Evolutionary conservation across 306 rosid genomes (phyloP), one percentile per base, ranked within the genome.

Genomic region (Pyrus bretschneideri): DNA sequence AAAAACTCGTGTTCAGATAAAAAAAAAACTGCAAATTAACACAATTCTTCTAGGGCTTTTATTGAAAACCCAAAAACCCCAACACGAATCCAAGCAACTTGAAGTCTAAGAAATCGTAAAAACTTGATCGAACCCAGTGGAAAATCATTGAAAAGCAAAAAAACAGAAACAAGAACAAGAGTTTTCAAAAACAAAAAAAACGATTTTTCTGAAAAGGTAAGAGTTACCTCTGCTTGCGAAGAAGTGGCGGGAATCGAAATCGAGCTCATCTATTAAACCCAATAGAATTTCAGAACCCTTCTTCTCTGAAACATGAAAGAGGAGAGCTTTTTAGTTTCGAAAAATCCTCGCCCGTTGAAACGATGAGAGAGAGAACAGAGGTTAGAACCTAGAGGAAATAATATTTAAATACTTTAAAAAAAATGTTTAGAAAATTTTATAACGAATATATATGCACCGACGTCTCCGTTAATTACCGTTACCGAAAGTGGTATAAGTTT

Each of bases 331-430:
- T 57, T 81, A 76, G 88, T 88, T 95, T 91, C 95, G 94, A 90
- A 92, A 92, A 95, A 89, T 84, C 93, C 87, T 92, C 93, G 98
- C 97, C 95, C 97, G 99, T 95, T 95, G 97, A 95, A 92, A 89
- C 92, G 52, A 86, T 67, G 87, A 76, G 80, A 78, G 82, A 72
- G 73, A 14, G n/a, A 3, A 69, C 22, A 44, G 66, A 27, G 64
- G 7, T 4, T 59, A 8, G 42, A 38, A 38, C 42, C 42, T 1
- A 66, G 51, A 27, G n/a, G 6, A 83, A 62, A 70, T 52, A 33
- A 68, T 70, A 64, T 42, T 38, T 11, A 54, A 68, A 51, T 25
- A 65, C 33, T 57, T 7, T 7, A 66, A 49, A 52, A 60, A 71
- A n/a, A 68, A 40, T 31, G 12, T 40, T 46, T 21, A 35, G 6